phyloP scores from a whole-genome alignment of 805 yeast genomes.

The Priceomyces carsonii region DNA sequence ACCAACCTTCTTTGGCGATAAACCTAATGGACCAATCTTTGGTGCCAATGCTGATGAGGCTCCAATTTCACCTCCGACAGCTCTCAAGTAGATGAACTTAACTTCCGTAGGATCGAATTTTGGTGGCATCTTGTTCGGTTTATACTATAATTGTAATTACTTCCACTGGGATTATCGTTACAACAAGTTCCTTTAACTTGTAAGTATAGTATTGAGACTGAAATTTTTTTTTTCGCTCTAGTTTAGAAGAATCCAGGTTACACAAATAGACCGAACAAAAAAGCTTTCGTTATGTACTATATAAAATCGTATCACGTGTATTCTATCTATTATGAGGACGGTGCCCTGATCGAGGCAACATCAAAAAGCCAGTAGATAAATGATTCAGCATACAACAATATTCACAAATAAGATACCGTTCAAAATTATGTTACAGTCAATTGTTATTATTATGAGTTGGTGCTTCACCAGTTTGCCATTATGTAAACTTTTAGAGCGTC shows the following conservation, averaged over 20 bases:
- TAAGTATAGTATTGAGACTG: constrained; percentile 1
- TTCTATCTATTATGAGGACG: too few relatives aligned
- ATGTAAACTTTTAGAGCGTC: constrained; percentile 23
- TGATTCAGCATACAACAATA: too few relatives aligned
- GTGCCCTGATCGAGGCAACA: too few relatives aligned
- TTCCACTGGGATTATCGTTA: constrained; percentile 3
- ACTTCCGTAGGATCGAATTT: constrained; percentile 99
- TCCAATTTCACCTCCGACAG: constrained; percentile 99
- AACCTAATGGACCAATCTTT: constrained; percentile 99
- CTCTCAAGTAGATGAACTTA: constrained; percentile 97
- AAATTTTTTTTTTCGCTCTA: constrained; percentile 3
- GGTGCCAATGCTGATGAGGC: constrained; percentile 99
- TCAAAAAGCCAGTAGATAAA: too few relatives aligned
- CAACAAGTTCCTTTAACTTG: background rate
- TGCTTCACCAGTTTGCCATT: too few relatives aligned
- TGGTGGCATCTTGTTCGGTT: constrained; percentile 74
- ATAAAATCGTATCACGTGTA: too few relatives aligned
- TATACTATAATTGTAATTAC: constrained; percentile 11
- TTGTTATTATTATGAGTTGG: too few relatives aligned
- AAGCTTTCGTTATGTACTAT: too few relatives aligned
- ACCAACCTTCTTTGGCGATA: constrained; percentile 99
- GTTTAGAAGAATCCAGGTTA: too few relatives aligned
- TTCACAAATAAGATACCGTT: too few relatives aligned
- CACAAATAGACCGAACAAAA: too few relatives aligned
- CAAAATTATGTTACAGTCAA: too few relatives aligned